A percentile compares a stretch with the other conserved stretches of the same genome.
Evolutionary conservation across 768 basidiomycete species (phyloP).

Genomic region (Mycena leptocephala): DNA sequence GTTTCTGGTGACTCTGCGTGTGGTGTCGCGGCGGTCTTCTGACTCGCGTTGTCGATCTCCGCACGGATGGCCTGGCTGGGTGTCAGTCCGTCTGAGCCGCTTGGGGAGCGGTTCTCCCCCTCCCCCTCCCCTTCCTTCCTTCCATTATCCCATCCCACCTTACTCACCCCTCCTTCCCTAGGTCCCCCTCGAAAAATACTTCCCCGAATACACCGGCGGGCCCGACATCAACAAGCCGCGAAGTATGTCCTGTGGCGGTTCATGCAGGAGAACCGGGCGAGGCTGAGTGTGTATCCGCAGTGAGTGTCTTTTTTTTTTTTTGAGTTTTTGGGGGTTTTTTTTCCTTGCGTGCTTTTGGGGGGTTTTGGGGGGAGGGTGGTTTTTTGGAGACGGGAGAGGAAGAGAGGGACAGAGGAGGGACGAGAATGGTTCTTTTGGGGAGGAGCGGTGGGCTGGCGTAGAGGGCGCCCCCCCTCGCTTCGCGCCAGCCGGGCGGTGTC

Average conservation of each 20-base stretch:
- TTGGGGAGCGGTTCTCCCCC: too few relatives aligned
- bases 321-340: not conserved
- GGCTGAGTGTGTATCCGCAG: conserved; percentile 94
- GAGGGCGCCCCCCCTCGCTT: too few relatives aligned
- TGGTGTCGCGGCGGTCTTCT: too few relatives aligned
- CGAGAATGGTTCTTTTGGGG: too few relatives aligned
- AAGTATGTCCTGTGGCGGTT: conserved; percentile 97
- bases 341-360: not conserved
- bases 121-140: not conserved
- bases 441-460: not conserved
- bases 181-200: conserved; percentile 85
- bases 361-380: not conserved
- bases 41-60: too few relatives aligned
- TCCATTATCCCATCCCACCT: not conserved
- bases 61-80: too few relatives aligned
- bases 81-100: too few relatives aligned
- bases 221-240: conserved; percentile 94
- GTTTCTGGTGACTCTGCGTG: too few relatives aligned
- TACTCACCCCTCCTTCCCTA: conserved; percentile 37
- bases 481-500: too few relatives aligned
- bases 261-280: conserved; percentile 90
- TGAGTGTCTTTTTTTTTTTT: conserved; percentile 53
- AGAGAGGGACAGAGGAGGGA: not conserved
- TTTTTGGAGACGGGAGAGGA: not conserved
- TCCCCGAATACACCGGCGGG: conserved; percentile 92